A percentile compares a stretch with the other conserved stretches of the same genome.
phyloP scores from a whole-genome alignment of 2,329 filamentous ascomycete species.

The Sporothrix euskadiensis region DNA sequence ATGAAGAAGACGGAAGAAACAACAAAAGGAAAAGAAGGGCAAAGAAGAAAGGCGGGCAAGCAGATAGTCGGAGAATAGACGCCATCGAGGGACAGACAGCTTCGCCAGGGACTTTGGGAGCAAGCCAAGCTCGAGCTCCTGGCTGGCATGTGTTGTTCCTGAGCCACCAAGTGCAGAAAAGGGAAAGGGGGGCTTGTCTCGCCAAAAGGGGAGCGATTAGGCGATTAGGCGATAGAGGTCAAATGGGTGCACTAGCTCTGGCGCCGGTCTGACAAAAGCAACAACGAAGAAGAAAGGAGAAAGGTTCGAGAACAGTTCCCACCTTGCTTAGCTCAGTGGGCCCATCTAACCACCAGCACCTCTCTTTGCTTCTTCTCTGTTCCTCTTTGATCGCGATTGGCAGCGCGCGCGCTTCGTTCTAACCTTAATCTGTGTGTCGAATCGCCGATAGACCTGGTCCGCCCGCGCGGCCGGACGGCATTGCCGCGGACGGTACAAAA shows the following conservation, averaged over 20 bases:
- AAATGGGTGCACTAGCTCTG: not conserved
- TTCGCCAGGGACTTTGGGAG: not conserved
- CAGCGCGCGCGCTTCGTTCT: not conserved
- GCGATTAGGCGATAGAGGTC: not conserved
- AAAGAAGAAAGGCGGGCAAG: not conserved
- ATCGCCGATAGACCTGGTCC: not conserved
- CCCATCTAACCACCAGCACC: not conserved
- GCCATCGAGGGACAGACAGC: not conserved
- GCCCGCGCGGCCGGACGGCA: slow-evolving; percentile 11
- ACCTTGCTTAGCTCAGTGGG: not conserved
- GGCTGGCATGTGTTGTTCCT: slow-evolving; percentile 1
- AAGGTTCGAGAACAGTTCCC: not conserved
- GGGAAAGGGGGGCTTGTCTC: not conserved
- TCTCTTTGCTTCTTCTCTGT: not conserved
- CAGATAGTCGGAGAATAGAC: not conserved
- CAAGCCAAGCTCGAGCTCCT: not conserved
- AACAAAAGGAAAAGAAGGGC: not conserved
- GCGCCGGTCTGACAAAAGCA: not conserved
- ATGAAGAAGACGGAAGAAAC: not conserved
- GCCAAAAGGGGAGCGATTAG: not conserved
- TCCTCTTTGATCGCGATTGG: not conserved
- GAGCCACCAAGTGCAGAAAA: not conserved
- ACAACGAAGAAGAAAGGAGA: not conserved
- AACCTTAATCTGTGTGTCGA: not conserved
- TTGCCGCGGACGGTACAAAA: not conserved